Evolutionary conservation across 331 rosid species (phyloP), one percentile per base, ranked within the genome.

Genomic region (Ulmus americana): DNA sequence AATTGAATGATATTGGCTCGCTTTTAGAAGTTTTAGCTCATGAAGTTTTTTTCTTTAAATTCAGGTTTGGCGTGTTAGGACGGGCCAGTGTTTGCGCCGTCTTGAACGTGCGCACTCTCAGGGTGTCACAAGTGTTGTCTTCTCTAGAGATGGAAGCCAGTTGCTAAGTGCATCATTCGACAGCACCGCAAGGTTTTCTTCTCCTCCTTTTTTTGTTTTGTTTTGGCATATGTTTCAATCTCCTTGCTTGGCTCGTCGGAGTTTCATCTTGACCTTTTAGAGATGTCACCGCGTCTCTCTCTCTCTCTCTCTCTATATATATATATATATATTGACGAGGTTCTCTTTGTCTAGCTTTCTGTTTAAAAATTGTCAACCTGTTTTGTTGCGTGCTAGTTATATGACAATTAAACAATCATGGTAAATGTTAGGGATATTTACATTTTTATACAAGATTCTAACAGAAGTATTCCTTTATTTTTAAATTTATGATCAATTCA

Each of bases 61-160:
- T 55, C 70, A 94, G 98, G 90, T 94, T 39, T 94, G 97, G 97
- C 97, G 99, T 66, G 83, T 90, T 47, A 87, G 99, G 81, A 90
- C 95, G 50, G 99, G 97, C 65, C 99, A 94, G 82, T 94, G 99
- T 83, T 81, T 94, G 90, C 88, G 99, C 47, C 97, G 99, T 72
- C 95, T 94, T 81, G 99, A 94, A 72, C 90, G 83, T 53, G 99
- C 99, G 42, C 99, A 94, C 84, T 84, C 91, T 70, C 88, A 81
- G 72, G 97, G 97, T 69, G 99, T 94, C 70, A 90, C 99, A 50
- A 90, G 99, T 70, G 83, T 94, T 76, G 74, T 77, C 69, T 94
- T 94, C 83, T 94, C 97, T 65, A 95, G 99, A 48, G 99, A 94
- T 87, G 97, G 99, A 76, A 94, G 83, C 79, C 99, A 94, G 76